A percentile compares a stretch with the other conserved stretches of the same genome.
phyloP scores from a whole-genome alignment of 2,329 filamentous ascomycete species.

The Cordyceps tenuipes region DNA sequence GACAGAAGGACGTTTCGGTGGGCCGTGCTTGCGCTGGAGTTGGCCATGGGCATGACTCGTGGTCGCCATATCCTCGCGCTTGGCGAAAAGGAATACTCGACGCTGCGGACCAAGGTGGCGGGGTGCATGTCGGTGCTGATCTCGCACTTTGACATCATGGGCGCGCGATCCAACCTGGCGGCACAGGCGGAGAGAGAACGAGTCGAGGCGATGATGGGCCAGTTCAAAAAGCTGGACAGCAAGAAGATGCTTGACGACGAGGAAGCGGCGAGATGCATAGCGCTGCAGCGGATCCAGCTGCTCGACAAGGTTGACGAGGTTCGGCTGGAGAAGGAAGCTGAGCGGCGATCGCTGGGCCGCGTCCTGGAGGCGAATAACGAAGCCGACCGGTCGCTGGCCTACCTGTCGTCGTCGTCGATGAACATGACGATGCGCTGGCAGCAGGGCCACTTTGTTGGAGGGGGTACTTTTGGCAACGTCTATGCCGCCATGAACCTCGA shows the following conservation, averaged over 20 bases:
- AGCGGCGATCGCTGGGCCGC: constrained; percentile 78
- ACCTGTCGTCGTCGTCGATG: constrained; percentile 85
- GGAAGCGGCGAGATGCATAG: constrained; percentile 69
- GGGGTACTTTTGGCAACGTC: constrained; percentile 93
- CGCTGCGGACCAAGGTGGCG: constrained; percentile 77
- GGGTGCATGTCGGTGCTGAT: constrained; percentile 97
- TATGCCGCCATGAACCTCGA: constrained; percentile 97
- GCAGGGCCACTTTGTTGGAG: constrained; percentile 95
- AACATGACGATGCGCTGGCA: constrained; percentile 97
- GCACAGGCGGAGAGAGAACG: constrained; percentile 90
- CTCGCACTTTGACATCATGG: constrained; percentile 99
- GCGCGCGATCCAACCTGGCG: constrained; percentile 83
- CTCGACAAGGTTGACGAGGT: constrained; percentile 69
- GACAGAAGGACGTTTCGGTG: constrained; percentile 96
- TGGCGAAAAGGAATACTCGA: constrained; percentile 78
- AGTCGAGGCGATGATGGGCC: constrained; percentile 69
- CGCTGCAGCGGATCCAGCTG: constrained; percentile 64
- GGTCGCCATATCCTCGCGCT: constrained; percentile 90
- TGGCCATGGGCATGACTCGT: constrained; percentile 94
- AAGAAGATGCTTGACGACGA: constrained; percentile 68
- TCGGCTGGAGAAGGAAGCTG: constrained; percentile 70
- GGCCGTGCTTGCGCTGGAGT: constrained; percentile 91
- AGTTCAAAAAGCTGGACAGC: constrained; percentile 70
- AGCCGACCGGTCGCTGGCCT: constrained; percentile 88
- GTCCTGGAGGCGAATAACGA: constrained; percentile 94